These are phyloP conservation scores for Hymenoscyphus scutula DNA, from an alignment of 2,329 filamentous ascomycete genomes.

Conservation along the genomic window DNA sequence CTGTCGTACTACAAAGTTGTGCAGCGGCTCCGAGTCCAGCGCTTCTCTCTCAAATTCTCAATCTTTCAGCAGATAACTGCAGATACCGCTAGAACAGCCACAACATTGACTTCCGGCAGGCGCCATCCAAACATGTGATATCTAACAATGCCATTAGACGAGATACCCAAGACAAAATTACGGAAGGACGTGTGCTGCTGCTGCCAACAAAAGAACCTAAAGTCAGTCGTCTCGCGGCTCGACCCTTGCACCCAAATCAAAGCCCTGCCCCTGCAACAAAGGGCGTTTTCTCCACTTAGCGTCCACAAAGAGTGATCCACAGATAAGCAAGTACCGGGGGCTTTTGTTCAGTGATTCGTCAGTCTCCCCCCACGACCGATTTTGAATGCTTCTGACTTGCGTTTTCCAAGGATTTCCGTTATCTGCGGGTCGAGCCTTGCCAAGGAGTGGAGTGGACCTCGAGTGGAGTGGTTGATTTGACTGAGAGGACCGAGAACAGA, in stretches of 20 bases:
- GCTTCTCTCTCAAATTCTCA: neutral
- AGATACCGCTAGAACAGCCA: neutral
- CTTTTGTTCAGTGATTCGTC: neutral
- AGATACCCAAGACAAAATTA: neutral
- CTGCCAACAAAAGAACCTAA: neutral
- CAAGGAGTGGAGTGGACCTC: no score
- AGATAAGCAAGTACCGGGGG: neutral
- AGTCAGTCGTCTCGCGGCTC: neutral
- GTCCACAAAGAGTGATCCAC: neutral
- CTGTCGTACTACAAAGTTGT: neutral
- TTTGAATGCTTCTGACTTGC: neutral
- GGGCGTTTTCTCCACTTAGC: no score
- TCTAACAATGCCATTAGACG: neutral
- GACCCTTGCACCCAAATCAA: neutral
- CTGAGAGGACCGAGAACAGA: no score
- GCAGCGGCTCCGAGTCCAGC: neutral
- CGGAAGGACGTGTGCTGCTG: neutral
- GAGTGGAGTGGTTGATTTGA: no score
- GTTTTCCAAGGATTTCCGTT: neutral
- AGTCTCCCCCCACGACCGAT: neutral
- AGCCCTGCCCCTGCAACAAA: no score
- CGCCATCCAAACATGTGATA: neutral
- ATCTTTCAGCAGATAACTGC: no score
- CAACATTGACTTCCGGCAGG: neutral
- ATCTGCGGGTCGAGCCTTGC: conserved; percentile 4